phyloP scores from a whole-genome alignment of 345 rosid species.

The Arabis alpina region DNA sequence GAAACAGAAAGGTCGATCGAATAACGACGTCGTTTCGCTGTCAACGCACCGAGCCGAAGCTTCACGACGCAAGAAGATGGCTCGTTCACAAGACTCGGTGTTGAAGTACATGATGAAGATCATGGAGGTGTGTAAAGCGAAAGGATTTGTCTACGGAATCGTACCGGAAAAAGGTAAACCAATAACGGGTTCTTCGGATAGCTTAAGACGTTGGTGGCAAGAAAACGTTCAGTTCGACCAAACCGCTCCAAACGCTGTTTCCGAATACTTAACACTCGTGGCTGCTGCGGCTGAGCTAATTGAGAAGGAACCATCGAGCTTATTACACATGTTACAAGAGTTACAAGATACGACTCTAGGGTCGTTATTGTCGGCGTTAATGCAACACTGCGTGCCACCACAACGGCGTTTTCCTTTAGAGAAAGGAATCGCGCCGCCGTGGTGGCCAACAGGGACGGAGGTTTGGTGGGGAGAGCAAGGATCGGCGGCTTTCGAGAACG shows the following conservation, averaged over 20 bases:
- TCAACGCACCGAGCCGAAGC: slow-evolving; percentile 50
- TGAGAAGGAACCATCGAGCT: neutral
- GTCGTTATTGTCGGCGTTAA: slow-evolving; percentile 71
- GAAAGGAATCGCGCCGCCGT: slow-evolving; percentile 66
- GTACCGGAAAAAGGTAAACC: slow-evolving; percentile 75
- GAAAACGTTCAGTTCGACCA: slow-evolving; percentile 59
- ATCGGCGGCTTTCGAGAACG: slow-evolving; percentile 44
- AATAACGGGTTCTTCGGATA: slow-evolving; percentile 69
- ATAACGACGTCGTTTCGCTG: slow-evolving; percentile 34
- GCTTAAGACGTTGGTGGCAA: slow-evolving; percentile 76
- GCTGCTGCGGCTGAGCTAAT: slow-evolving; percentile 33
- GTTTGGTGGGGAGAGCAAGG: slow-evolving; percentile 65
- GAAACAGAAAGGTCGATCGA: slow-evolving; percentile 23
- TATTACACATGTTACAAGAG: slow-evolving; percentile 56
- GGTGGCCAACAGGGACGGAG: slow-evolving; percentile 74
- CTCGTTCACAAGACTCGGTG: slow-evolving; percentile 61
- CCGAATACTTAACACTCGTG: slow-evolving; percentile 45
- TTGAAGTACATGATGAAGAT: slow-evolving; percentile 77
- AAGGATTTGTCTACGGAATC: slow-evolving; percentile 75
- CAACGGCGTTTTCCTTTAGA: slow-evolving; percentile 66
- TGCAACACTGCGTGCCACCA: slow-evolving; percentile 70
- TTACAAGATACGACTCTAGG: slow-evolving; percentile 72
- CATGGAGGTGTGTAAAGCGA: slow-evolving; percentile 69
- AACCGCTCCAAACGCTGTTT: slow-evolving; percentile 52
- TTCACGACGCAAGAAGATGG: slow-evolving; percentile 46